Conservation (phyloP, 192 early-diverging fungal genomes). For the Chytriomyces confervae region DNA sequence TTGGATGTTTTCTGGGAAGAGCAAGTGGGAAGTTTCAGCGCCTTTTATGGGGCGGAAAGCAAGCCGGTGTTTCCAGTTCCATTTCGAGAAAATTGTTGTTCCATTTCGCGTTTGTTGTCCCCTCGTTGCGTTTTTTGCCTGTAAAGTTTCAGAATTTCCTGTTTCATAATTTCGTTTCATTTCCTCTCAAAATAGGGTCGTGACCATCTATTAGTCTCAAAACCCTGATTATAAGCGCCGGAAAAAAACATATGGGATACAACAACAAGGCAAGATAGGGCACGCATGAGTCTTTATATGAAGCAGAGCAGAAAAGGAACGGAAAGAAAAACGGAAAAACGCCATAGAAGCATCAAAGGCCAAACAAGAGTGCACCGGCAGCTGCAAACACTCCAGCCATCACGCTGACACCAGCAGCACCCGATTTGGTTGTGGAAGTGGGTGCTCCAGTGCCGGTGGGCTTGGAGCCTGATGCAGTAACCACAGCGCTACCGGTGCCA, state of each 20-base stretch:
- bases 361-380: not conserved
- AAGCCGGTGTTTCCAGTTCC: not conserved
- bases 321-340: not conserved
- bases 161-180: not conserved
- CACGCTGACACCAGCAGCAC: constrained; percentile 1
- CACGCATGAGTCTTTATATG: not conserved
- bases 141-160: not conserved
- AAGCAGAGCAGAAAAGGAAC: not conserved
- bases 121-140: too few relatives aligned
- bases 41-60: not conserved
- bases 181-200: not conserved
- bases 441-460: not conserved
- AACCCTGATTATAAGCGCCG: too few relatives aligned
- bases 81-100: too few relatives aligned
- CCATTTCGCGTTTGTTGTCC: too few relatives aligned
- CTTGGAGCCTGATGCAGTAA: not conserved
- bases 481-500: not conserved
- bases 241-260: too few relatives aligned
- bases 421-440: not conserved
- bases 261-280: too few relatives aligned
- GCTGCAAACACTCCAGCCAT: constrained; percentile 8
- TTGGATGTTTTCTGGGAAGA: not conserved
- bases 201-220: too few relatives aligned
- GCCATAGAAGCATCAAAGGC: constrained; percentile 1
- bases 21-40: not conserved